Conservation (phyloP, 2,329 filamentous ascomycete species). For the Gremmenia infestans region DNA sequence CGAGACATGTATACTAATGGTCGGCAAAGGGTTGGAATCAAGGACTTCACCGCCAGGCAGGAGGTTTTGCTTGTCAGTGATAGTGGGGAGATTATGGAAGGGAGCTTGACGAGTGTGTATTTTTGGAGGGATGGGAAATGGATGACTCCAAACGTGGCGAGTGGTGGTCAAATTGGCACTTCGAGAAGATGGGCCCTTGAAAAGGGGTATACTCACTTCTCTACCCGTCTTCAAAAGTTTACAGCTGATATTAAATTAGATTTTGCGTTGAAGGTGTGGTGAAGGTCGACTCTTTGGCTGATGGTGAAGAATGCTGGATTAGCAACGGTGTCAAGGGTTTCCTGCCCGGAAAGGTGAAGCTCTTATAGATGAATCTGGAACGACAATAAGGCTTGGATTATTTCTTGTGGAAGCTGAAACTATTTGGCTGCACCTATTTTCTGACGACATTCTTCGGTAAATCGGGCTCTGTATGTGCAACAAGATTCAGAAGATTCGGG, state of each 20-base stretch:
- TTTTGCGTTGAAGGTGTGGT: conserved; percentile 64
- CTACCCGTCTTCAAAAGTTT: background rate
- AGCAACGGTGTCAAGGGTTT: conserved; percentile 88
- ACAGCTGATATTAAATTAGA: conserved; percentile 32
- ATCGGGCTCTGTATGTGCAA: no score
- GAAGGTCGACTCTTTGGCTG: conserved; percentile 50
- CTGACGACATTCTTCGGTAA: no score
- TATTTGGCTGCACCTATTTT: no score
- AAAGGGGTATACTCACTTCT: conserved; percentile 41
- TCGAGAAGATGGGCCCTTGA: conserved; percentile 79
- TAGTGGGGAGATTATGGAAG: conserved; percentile 72
- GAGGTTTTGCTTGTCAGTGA: conserved; percentile 74
- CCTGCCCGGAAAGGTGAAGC: conserved; percentile 40
- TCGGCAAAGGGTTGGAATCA: conserved; percentile 55
- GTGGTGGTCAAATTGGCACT: conserved; percentile 78
- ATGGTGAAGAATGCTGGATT: conserved; percentile 79
- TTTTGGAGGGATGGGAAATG: conserved; percentile 69
- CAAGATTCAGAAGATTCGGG: no score
- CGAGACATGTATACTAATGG: conserved; percentile 68
- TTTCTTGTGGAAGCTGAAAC: no score
- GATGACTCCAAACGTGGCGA: conserved; percentile 74
- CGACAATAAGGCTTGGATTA: background rate
- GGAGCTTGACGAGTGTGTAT: conserved; percentile 76
- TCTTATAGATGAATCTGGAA: conserved; percentile 6
- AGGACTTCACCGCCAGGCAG: conserved; percentile 40